Conservation (phyloP, 2,329 filamentous ascomycete species). For the Neonectria sp. region DNA sequence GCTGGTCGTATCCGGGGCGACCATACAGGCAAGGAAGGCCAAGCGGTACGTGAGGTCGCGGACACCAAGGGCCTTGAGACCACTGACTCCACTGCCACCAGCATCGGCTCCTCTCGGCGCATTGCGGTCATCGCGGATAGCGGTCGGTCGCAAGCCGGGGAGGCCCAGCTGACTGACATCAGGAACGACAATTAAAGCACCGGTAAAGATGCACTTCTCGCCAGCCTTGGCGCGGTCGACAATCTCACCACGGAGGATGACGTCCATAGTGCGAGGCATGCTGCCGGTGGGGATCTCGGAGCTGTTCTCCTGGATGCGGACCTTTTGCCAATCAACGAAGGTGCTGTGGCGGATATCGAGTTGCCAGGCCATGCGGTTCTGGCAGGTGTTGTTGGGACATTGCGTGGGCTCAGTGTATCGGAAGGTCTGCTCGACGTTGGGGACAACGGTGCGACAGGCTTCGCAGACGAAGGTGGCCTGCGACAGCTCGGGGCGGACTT, state of each 20-base stretch:
- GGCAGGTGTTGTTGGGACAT: constrained; percentile 90
- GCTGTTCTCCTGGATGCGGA: constrained; percentile 97
- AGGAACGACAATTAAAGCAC: constrained; percentile 94
- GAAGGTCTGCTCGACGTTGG: constrained; percentile 97
- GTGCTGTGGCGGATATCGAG: constrained; percentile 98
- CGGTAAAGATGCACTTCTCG: constrained; percentile 98
- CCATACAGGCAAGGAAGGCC: constrained; percentile 98
- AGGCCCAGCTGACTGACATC: constrained; percentile 96
- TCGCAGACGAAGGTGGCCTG: constrained; percentile 95
- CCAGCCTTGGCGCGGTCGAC: constrained; percentile 97
- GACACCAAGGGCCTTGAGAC: constrained; percentile 93
- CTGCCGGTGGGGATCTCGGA: constrained; percentile 98
- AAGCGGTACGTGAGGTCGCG: constrained; percentile 95
- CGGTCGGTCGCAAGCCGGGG: constrained; percentile 86
- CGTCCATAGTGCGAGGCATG: constrained; percentile 98
- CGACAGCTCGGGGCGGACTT: constrained; percentile 94
- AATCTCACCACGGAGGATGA: constrained; percentile 96
- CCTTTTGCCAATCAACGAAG: constrained; percentile 99
- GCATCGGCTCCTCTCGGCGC: constrained; percentile 82
- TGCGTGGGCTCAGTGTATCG: constrained; percentile 97
- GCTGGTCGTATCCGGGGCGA: constrained; percentile 88
- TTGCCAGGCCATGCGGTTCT: constrained; percentile 93
- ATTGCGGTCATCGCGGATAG: constrained; percentile 85
- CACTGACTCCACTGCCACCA: constrained; percentile 87
- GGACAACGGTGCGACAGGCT: constrained; percentile 85